phyloP scores from a whole-genome alignment of 2,329 filamentous ascomycete species.

The Diaporthe capsici region DNA sequence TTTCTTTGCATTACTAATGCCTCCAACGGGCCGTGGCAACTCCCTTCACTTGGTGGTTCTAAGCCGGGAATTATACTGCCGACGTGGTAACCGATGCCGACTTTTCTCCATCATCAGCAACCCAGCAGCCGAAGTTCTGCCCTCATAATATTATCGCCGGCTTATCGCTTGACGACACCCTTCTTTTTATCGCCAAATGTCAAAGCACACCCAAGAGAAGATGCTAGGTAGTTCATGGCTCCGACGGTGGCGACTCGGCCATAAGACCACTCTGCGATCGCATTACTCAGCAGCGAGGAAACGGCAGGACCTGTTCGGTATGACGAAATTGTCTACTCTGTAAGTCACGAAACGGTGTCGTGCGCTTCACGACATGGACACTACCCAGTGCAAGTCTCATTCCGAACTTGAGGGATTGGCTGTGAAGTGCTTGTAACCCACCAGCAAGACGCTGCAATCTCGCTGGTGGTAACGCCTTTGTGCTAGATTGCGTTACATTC shows the following conservation, averaged over 20 bases:
- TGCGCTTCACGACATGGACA: background rate
- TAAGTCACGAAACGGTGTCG: too few species aligned
- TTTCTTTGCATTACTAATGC: slow-evolving; percentile 4
- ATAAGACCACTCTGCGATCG: background rate
- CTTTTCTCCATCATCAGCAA: background rate
- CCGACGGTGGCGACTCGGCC: slow-evolving; percentile 7
- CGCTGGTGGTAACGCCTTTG: background rate
- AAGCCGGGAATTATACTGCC: background rate
- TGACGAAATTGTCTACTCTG: too few species aligned
- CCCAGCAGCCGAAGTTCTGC: background rate
- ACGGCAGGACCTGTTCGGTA: too few species aligned
- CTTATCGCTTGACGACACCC: background rate
- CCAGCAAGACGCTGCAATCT: background rate
- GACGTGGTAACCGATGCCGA: background rate
- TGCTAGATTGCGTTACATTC: background rate
- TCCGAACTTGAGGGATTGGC: background rate
- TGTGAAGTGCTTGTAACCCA: background rate
- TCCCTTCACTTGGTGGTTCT: background rate
- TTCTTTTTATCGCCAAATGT: background rate
- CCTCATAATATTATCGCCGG: background rate
- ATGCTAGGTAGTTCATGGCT: background rate
- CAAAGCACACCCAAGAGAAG: background rate
- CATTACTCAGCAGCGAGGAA: background rate
- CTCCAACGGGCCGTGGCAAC: background rate
- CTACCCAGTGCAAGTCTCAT: background rate